Conservation (phyloP, 257 asterid genomes). For the Paraleonurus japonicus region DNA sequence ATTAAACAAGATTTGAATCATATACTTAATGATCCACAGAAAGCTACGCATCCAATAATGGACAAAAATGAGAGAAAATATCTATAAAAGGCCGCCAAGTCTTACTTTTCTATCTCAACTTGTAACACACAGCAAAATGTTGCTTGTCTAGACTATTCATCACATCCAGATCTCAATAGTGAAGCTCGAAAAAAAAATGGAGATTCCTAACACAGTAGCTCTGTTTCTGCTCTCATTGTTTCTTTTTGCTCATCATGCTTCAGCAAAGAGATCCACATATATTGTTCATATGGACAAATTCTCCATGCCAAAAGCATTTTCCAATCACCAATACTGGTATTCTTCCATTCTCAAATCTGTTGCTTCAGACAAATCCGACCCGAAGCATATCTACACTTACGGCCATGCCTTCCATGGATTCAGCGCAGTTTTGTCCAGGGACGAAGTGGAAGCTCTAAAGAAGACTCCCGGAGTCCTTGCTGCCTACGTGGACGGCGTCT, state of each 20-base stretch:
- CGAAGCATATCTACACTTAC: background rate
- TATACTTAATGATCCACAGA: no score
- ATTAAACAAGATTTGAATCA: no score
- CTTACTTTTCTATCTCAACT: background rate
- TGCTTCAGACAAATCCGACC: background rate
- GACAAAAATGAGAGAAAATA: background rate
- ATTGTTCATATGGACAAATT: conserved; percentile 37
- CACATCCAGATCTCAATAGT: background rate
- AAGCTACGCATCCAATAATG: no score
- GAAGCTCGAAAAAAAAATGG: background rate
- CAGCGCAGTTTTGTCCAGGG: conserved; percentile 13
- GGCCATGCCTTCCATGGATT: conserved; percentile 36
- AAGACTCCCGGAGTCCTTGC: conserved; percentile 27
- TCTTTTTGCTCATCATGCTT: background rate
- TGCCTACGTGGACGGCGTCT: conserved; percentile 8
- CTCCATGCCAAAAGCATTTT: conserved; percentile 31
- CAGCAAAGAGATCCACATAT: conserved; percentile 15
- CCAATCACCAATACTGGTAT: conserved; percentile 32
- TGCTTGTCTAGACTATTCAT: background rate
- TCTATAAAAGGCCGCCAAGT: background rate
- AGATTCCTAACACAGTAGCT: background rate
- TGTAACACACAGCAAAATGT: background rate
- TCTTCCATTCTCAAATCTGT: conserved; percentile 9
- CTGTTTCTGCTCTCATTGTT: conserved; percentile 12
- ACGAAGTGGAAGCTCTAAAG: conserved; percentile 17